phyloP scores from a whole-genome alignment of 2,329 filamentous ascomycete species.

The Microcyclospora pomicola region DNA sequence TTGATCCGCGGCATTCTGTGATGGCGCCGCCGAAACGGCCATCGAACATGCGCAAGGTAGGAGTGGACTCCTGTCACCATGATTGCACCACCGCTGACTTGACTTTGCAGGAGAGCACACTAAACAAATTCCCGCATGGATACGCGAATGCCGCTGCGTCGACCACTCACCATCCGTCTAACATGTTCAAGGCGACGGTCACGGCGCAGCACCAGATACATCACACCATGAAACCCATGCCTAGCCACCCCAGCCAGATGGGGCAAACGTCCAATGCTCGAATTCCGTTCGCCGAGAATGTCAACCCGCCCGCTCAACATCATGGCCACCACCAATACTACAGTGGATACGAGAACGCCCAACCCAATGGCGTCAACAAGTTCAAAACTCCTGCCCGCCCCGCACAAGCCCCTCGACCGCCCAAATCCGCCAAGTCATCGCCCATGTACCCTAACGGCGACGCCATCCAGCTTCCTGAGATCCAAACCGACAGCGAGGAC shows the following conservation, averaged over 20 bases:
- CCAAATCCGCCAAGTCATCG: conserved; percentile 56
- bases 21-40: conserved; percentile 79
- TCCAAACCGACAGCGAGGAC: conserved; percentile 86
- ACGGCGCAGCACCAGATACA: conserved; percentile 52
- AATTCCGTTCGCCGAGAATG: conserved; percentile 71
- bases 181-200: conserved; percentile 51
- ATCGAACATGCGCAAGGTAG: conserved; percentile 59
- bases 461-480: conserved; percentile 82
- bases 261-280: conserved; percentile 76
- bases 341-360: conserved; percentile 9
- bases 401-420: conserved; percentile 14
- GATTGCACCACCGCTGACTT: conserved; percentile 10
- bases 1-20: conserved; percentile 47
- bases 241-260: conserved; percentile 63
- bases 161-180: conserved; percentile 32
- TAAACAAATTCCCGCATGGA: conserved; percentile 47
- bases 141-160: conserved; percentile 46
- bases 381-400: conserved; percentile 56
- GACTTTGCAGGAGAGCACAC: conserved; percentile 36
- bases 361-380: conserved; percentile 10
- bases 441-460: conserved; percentile 83
- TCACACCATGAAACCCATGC: conserved; percentile 33
- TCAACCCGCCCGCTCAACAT: conserved; percentile 31
- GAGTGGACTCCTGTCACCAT: conserved; percentile 7
- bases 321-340: conserved; percentile 8